Evolutionary conservation across 306 rosid species (phyloP), one percentile per base, ranked within the genome.

Genomic region (Quercus mongolica): DNA sequence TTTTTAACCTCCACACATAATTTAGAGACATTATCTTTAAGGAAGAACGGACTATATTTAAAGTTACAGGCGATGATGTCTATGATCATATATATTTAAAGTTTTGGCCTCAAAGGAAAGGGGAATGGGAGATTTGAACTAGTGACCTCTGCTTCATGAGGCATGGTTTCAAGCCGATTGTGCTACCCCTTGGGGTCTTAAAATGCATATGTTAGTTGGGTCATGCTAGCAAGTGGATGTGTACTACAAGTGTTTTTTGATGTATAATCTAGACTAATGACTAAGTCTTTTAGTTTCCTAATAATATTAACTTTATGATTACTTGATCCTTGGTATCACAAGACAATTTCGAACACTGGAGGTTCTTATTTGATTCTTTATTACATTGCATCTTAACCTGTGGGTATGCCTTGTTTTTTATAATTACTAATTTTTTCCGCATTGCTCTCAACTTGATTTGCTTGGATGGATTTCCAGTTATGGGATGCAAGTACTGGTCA

Each of bases 401-500:
- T 64, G n/a, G 12, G 12, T 20, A 23, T 23, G 59, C 21, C 11
- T 6, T 71, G 75, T 44, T n/a, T 49, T 26, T 49, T 2, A 38
- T 68, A 68, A 61, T 59, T 68, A 67, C 58, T 51, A 23, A 56
- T 56, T 67, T 59, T 49, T 76, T 70, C 70, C 74, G 59, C 49
- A 9, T 82, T 78, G 52, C 78, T 86, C 75, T 76, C 81, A 17
- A 30, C 31, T 56, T 81, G 56, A 20, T 78, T 69, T 82, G 10
- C 79, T 85, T 85, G 58, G 49, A 71, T 85, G 76, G 76, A 52
- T 75, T 86, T 91, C 78, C 87, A 94, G 99, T 78, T 94, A 83
- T 92, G 99, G 99, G 99, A 94, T 88, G 97, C 97, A 73, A 76
- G 85, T 77, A 91, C 96, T 5, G 97, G 99, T 80, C 97, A 90